phyloP scores from a whole-genome alignment of 1,284 basidiomycete genomes.

The Ceratobasidium sp. region DNA sequence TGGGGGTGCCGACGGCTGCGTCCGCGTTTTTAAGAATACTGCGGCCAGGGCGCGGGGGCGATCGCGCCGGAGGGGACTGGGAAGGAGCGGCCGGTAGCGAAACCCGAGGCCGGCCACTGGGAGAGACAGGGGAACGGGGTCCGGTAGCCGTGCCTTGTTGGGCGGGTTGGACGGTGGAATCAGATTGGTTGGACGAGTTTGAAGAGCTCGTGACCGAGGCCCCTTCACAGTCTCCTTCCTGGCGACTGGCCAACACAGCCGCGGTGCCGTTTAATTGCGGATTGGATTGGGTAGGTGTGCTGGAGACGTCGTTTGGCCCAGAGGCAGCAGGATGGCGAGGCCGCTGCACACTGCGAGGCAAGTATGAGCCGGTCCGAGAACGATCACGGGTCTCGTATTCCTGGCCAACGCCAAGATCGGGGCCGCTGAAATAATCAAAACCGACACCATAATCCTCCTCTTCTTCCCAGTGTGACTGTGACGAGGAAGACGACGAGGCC shows the following conservation, averaged over 20 bases:
- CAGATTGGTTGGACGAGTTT: conserved; percentile 24
- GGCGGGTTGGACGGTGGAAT: conserved; percentile 12
- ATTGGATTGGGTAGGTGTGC: conserved; percentile 4
- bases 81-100: conserved; percentile 16
- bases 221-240: neutral
- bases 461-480: conserved; percentile 48
- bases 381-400: conserved; percentile 1
- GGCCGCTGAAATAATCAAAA: conserved; percentile 58
- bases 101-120: conserved; percentile 5
- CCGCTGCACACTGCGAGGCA: conserved; percentile 8
- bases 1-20: neutral
- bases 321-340: neutral
- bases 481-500: conserved; percentile 44
- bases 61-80: conserved; percentile 31
- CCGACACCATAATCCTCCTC: conserved; percentile 52
- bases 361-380: conserved; percentile 1
- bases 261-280: neutral
- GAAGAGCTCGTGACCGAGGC: conserved; percentile 19
- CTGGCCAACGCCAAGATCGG: conserved; percentile 49
- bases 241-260: neutral
- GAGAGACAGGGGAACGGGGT: conserved; percentile 1
- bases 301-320: neutral
- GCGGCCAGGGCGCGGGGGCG: conserved; percentile 35
- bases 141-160: neutral
- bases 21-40: conserved; percentile 35